Base-by-base conservation (phyloP, 768 basidiomycete species). In the Podaxis sp. region DNA sequence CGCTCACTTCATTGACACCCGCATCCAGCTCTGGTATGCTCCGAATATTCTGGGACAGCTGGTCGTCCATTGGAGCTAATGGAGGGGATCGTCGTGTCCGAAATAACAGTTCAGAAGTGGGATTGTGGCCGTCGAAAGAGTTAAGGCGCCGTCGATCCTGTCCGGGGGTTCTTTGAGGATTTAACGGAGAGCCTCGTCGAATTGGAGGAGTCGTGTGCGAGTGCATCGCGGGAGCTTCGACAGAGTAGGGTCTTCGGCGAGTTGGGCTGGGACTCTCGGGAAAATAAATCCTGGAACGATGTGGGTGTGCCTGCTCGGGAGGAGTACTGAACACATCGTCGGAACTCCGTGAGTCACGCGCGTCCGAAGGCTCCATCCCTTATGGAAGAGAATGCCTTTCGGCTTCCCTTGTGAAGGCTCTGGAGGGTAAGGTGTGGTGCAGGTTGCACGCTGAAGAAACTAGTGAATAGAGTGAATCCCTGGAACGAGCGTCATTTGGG, bases 161-260 rank as follows among this genome's bases (percentile, higher is more conserved):
- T 40, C 59, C 50, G 50, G 63, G 51, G 13, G 61, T 57, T 54
- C 71, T 74, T 55, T 72, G 72, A 18, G 74, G 71, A 57, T 74
- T 75, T 21, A 77, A 62, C 14, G 75, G 74, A 28, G 74, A 75
- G 40, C 72, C 70, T 50, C 67, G 66, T 7, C 74, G 67, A 50
- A 71, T 50, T 18, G 73, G 71, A 50, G 71, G 71, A 10, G 62
- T 66, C 65, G 50, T 63, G 66, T 38, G 63, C 64, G 28, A 67
- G 68, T 62, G 50, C 55, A 48, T 55, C 5, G 18, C 7, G 35
- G 59, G 23, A 18, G 14, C 59, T 32, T 60, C 51, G 13, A 42
- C 52, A 64, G 61, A 50, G 59, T 63, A 36, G 60, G 51, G 51
- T 69, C 64, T 53, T 65, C 62, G n/a, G 11, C 52, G 52, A 9